These are phyloP conservation scores for Vickermania ingenoplastis DNA, from an alignment of 208 protist genomes.

Conservation along the genomic window DNA sequence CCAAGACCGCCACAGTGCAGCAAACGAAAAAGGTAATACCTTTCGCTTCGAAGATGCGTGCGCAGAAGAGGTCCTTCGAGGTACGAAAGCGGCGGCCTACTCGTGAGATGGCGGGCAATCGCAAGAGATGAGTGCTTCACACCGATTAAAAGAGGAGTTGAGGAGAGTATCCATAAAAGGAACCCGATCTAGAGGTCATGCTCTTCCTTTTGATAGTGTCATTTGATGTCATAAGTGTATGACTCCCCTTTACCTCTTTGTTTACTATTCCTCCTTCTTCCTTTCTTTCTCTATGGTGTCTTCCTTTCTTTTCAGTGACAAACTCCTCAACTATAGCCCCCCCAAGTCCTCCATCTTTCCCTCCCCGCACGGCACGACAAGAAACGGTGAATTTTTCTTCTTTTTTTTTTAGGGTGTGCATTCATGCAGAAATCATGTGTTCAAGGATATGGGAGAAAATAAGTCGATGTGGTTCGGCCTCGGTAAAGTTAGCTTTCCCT, in stretches of 20 bases:
- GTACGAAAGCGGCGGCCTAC: conserved; percentile 31
- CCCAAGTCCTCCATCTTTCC: no score
- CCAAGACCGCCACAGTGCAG: conserved; percentile 44
- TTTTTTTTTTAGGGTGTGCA: no score
- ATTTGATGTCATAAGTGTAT: background rate
- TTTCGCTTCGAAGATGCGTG: conserved; percentile 53
- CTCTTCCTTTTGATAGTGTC: background rate
- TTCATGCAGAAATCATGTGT: no score
- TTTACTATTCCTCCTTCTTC: background rate
- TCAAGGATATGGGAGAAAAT: no score
- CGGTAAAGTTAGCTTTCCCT: conserved; percentile 33
- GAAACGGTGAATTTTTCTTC: no score
- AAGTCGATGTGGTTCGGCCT: no score
- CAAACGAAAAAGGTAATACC: conserved; percentile 67
- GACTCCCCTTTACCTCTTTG: background rate
- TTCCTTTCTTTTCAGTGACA: background rate
- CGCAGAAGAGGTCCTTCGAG: conserved; percentile 24
- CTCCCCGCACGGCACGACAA: no score
- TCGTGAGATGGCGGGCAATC: conserved; percentile 53
- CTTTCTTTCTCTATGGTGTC: background rate
- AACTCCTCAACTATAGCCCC: no score
- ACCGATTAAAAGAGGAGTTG: no score
- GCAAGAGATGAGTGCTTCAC: conserved; percentile 20
- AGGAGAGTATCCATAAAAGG: no score
- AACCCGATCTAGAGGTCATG: no score